Conservation (phyloP, 768 basidiomycete species). For the Mycena latifolia region DNA sequence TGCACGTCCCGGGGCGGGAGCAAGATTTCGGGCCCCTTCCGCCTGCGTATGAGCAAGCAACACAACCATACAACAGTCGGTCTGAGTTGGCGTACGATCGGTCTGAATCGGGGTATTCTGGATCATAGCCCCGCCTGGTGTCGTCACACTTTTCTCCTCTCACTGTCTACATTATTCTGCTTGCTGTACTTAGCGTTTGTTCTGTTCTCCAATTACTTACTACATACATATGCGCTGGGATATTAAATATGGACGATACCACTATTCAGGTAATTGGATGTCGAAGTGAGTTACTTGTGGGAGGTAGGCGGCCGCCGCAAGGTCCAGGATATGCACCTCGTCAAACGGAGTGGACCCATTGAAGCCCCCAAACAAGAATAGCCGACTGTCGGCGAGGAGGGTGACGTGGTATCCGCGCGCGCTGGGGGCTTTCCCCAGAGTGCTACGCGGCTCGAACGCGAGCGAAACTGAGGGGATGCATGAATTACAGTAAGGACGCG, state of each 20-base stretch:
- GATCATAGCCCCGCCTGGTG: not conserved
- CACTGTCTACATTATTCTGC: not conserved
- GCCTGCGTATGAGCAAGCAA: conserved; percentile 33
- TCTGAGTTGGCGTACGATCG: no score
- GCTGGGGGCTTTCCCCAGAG: conserved; percentile 77
- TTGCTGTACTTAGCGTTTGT: not conserved
- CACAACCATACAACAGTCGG: conserved; percentile 17
- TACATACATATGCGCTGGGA: not conserved
- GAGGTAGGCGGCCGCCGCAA: conserved; percentile 89
- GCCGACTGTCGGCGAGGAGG: conserved; percentile 83
- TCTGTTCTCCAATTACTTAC: not conserved
- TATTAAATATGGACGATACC: not conserved
- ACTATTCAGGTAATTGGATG: conserved; percentile 55
- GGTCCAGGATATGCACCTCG: conserved; percentile 87
- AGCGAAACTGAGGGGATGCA: conserved; percentile 71
- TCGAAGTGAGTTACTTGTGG: conserved; percentile 89
- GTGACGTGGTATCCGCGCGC: conserved; percentile 89
- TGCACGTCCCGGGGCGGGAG: conserved; percentile 34
- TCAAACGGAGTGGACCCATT: conserved; percentile 88
- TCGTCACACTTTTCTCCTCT: not conserved
- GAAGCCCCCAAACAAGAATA: conserved; percentile 91
- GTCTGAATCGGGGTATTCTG: no score
- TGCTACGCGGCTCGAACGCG: conserved; percentile 81
- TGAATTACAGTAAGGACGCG: conserved; percentile 7
- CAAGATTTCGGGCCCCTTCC: conserved; percentile 34